These are phyloP conservation scores for Prunus yedoensis DNA, from an alignment of 331 rosid species.

Conservation along the genomic window DNA sequence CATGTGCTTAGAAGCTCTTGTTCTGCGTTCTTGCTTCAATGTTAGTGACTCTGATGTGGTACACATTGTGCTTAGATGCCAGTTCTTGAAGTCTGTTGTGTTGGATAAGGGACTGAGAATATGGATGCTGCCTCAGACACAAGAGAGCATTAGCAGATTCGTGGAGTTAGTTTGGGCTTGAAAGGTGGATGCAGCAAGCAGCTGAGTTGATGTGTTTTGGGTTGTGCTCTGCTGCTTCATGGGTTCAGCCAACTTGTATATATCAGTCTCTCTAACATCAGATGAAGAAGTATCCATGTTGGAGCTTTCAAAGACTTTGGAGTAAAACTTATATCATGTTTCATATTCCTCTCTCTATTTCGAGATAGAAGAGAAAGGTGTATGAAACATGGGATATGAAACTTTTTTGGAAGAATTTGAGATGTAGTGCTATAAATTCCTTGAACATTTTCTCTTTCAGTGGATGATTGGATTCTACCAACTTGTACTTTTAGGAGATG, in stretches of 20 bases:
- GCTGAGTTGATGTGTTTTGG: neutral
- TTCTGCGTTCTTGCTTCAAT: slow-evolving; percentile 14
- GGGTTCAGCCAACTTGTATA: neutral
- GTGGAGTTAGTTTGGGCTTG: slow-evolving; percentile 23
- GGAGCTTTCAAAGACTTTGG: too few relatives aligned
- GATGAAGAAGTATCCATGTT: too few relatives aligned
- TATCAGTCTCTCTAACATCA: too few relatives aligned
- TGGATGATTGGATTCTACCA: neutral
- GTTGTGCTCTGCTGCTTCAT: neutral
- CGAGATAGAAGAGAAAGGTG: too few relatives aligned
- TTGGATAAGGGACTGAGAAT: slow-evolving; percentile 19
- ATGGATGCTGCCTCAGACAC: slow-evolving; percentile 15
- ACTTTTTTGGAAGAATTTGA: too few relatives aligned
- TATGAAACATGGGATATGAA: too few relatives aligned
- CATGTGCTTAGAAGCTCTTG: slow-evolving; percentile 19
- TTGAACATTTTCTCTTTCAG: neutral
- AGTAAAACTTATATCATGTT: too few relatives aligned
- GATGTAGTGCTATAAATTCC: too few relatives aligned
- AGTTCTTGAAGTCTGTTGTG: slow-evolving; percentile 10
- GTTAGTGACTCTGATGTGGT: slow-evolving; percentile 19
- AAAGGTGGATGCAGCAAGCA: neutral
- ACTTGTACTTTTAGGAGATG: neutral
- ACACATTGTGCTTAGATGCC: slow-evolving; percentile 10
- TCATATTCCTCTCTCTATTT: too few relatives aligned
- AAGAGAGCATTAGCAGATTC: slow-evolving; percentile 9